Conservation (phyloP, 139 green algal genomes). For the Chlamydomonas eustigma region DNA sequence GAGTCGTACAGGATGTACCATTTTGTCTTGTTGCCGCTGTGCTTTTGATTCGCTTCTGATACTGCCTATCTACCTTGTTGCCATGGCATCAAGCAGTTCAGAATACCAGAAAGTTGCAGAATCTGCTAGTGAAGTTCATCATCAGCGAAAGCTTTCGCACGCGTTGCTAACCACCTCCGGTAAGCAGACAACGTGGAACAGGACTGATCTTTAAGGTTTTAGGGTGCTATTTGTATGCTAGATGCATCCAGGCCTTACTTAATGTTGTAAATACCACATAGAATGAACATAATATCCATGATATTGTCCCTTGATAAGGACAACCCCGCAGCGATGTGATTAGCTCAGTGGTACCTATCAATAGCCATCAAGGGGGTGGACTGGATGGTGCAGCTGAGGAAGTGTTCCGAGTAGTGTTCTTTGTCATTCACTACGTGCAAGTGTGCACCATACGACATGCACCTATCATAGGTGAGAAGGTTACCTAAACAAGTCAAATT, state of each 20-base stretch:
- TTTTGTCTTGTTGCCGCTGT: slow-evolving; percentile 19
- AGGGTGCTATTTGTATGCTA: too few species aligned
- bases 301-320: too few species aligned
- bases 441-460: slow-evolving; percentile 32
- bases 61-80: slow-evolving; percentile 64
- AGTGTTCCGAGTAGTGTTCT: slow-evolving; percentile 63
- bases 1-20: background rate
- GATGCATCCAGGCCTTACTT: too few species aligned
- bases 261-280: too few species aligned
- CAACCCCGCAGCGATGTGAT: too few species aligned
- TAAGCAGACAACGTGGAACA: too few species aligned
- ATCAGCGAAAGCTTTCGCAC: too few species aligned
- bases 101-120: background rate
- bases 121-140: background rate
- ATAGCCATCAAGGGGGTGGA: slow-evolving; percentile 5
- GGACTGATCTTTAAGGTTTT: too few species aligned
- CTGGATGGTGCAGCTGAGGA: slow-evolving; percentile 55
- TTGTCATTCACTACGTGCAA: slow-evolving; percentile 59
- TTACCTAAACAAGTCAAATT: too few species aligned
- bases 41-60: slow-evolving; percentile 65
- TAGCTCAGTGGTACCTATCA: too few species aligned
- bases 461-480: slow-evolving; percentile 40
- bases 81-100: slow-evolving; percentile 39
- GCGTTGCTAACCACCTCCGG: too few species aligned
- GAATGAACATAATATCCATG: too few species aligned